Conservation (phyloP, 176 grass and related monocot species). For the Paspalum notatum region DNA sequence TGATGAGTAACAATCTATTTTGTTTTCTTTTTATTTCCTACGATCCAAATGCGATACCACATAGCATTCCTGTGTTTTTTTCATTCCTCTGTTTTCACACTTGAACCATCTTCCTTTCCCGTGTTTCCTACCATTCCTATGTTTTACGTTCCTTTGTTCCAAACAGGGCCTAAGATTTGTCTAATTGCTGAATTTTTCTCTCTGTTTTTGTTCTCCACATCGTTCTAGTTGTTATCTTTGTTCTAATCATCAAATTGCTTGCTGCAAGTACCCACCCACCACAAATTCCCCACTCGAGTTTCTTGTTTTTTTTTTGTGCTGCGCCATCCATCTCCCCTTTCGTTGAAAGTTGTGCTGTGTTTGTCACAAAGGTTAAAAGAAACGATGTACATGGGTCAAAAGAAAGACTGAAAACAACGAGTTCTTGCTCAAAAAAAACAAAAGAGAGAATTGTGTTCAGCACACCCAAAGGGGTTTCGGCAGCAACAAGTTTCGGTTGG, state of each 20-base stretch:
- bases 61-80: too few species aligned
- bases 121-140: too few species aligned
- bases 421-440: background rate
- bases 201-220: background rate
- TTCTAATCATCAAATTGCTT: too few species aligned
- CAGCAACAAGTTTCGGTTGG: background rate
- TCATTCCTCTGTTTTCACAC: too few species aligned
- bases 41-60: too few species aligned
- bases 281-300: background rate
- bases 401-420: background rate
- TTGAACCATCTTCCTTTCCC: too few species aligned
- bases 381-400: background rate
- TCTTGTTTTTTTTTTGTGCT: background rate
- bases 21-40: too few species aligned
- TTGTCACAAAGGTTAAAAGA: background rate
- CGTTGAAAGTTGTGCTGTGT: background rate
- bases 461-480: background rate
- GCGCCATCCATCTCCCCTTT: background rate
- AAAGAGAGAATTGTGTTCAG: background rate
- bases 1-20: too few species aligned
- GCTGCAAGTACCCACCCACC: background rate
- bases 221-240: background rate
- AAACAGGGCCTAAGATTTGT: too few species aligned
- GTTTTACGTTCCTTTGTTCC: too few species aligned
- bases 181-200: constrained; percentile 3